Evolutionary conservation across 2,329 filamentous ascomycete genomes (phyloP), one percentile per base, ranked within the genome.

Genomic region (Ophiostoma montium): DNA sequence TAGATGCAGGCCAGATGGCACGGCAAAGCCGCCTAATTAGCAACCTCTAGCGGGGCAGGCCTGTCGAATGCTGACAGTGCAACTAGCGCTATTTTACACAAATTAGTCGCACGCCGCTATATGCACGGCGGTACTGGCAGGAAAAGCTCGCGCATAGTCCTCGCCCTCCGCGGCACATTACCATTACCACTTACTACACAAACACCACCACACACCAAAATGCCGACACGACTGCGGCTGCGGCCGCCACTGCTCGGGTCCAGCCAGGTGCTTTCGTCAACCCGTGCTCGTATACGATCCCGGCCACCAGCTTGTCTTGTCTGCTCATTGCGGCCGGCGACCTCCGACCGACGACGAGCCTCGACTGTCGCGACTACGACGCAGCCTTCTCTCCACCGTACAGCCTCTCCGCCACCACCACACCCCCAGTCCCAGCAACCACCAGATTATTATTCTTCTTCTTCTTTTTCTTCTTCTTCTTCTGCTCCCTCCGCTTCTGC

Each of bases 181-280:
- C n/a, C n/a, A n/a, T n/a, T n/a, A n/a, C n/a, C n/a, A n/a, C n/a
- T n/a, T n/a, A n/a, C n/a, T 15, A 13, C 31, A 18, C 31, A 30
- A n/a, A 33, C 35, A 31, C 35, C 21, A 27, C n/a, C 43, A n/a
- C 43, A 21, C 35, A 38, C n/a, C 23, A 41, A 21, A 51, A 65
- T 64, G 63, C 55, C 61, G 51, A 58, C 59, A 53, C 57, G 59
- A 55, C 53, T 62, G 48, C 57, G 57, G 47, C 32, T 53, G 31
- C 49, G 52, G 54, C 50, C 44, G 35, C 11, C 16, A 33, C 33
- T 31, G n/a, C 21, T 46, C 16, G 36, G 45, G 6, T 27, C 18
- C 15, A 32, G 45, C 42, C 49, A 33, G 30, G 33, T 39, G 16
- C 11, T 49, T 4, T 18, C 51, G n/a, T 38, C 35, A 23, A 19